phyloP scores from a whole-genome alignment of 352 stramenopile species.

The Pythium biforme region DNA sequence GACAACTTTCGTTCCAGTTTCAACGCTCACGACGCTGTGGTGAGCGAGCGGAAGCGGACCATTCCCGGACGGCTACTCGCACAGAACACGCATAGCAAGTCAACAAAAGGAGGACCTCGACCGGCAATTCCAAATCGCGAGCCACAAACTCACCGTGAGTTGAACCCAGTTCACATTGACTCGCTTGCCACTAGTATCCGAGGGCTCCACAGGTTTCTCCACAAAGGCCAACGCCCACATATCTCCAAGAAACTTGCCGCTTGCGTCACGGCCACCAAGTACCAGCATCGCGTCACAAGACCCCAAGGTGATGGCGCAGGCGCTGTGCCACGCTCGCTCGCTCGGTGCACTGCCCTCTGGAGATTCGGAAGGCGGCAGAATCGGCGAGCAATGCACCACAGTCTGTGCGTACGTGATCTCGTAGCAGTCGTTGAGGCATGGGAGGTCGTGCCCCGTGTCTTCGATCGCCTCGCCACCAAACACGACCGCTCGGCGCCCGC shows the following conservation, averaged over 20 bases:
- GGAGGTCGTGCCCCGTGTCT: neutral
- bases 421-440: constrained; percentile 38
- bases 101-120: too few relatives aligned
- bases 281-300: constrained; percentile 39
- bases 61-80: constrained; percentile 37
- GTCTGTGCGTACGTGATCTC: constrained; percentile 42
- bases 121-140: too few relatives aligned
- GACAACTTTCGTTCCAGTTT: constrained; percentile 38
- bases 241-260: constrained; percentile 38
- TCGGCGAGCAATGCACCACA: constrained; percentile 35
- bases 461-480: constrained; percentile 55
- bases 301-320: constrained; percentile 22
- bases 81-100: neutral
- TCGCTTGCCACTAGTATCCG: neutral
- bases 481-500: constrained; percentile 27
- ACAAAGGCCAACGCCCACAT: constrained; percentile 45
- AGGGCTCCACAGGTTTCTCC: neutral
- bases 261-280: constrained; percentile 41
- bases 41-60: constrained; percentile 52
- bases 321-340: constrained; percentile 49
- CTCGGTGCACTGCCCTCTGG: constrained; percentile 18
- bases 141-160: constrained; percentile 30
- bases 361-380: neutral
- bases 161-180: constrained; percentile 35
- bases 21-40: constrained; percentile 41